Evolutionary conservation across 2,329 filamentous ascomycete genomes (phyloP).

Genomic region (Hypocreales sp.): DNA sequence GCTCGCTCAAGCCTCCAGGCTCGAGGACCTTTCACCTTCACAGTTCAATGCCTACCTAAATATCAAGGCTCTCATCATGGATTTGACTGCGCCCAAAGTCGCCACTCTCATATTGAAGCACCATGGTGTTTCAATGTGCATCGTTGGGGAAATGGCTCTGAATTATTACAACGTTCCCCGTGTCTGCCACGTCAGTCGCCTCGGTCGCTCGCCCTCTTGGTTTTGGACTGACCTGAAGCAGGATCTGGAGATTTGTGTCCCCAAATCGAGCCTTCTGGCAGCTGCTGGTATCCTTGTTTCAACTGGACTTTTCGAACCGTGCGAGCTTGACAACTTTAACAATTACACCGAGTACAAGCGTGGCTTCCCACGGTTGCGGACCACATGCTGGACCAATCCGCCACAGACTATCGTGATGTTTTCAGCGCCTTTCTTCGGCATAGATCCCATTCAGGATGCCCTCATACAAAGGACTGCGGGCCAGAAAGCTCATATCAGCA

Average conservation of each 20-base stretch:
- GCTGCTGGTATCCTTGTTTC: conserved; percentile 6
- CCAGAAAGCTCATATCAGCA: conserved; percentile 3
- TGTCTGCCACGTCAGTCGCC: conserved; percentile 3
- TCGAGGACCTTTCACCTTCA: no score
- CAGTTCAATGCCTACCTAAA: no score
- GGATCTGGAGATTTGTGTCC: conserved; percentile 7
- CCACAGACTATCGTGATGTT: conserved; percentile 6
- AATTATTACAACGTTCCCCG: conserved; percentile 7
- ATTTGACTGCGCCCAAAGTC: conserved; percentile 2
- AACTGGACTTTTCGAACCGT: conserved; percentile 5
- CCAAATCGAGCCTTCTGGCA: conserved; percentile 1
- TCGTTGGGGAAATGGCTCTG: conserved; percentile 4
- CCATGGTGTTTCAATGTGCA: conserved; percentile 3
- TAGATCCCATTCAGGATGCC: conserved; percentile 5
- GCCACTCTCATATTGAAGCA: conserved; percentile 1
- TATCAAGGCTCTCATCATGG: conserved; percentile 4
- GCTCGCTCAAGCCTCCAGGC: no score
- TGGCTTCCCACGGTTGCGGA: conserved; percentile 7
- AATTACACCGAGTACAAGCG: conserved; percentile 11
- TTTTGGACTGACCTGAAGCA: neutral
- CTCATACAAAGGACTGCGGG: conserved; percentile 1
- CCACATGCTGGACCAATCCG: conserved; percentile 3
- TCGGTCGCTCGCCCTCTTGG: neutral
- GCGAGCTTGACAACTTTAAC: conserved; percentile 5
- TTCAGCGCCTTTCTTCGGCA: conserved; percentile 4